phyloP scores from a whole-genome alignment of 2,329 filamentous ascomycete species.

The Fusarium paranaense region DNA sequence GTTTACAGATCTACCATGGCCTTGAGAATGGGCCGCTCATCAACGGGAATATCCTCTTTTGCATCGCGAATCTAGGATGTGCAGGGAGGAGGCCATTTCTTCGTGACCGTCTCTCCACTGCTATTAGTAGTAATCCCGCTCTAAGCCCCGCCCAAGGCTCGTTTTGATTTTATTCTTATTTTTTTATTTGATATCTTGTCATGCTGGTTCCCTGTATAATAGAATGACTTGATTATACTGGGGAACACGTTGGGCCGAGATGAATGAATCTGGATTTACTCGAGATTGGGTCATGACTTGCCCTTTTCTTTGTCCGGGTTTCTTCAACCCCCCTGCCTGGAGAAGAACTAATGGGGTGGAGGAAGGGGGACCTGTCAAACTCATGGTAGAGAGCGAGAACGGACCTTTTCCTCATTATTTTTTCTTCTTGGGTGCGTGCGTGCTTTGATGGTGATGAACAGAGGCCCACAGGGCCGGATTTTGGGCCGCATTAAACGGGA shows the following conservation, averaged over 20 bases:
- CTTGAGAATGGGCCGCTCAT: conserved; percentile 37
- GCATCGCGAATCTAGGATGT: conserved; percentile 42
- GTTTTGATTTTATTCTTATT: conserved; percentile 16
- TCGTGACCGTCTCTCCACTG: conserved; percentile 4
- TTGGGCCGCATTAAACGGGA: conserved; percentile 39
- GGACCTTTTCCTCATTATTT: background rate
- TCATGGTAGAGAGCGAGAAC: background rate
- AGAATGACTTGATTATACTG: conserved; percentile 14
- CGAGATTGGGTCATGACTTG: background rate
- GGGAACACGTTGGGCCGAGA: background rate
- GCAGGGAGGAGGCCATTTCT: conserved; percentile 6
- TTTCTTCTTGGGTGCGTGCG: conserved; percentile 7
- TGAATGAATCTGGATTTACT: background rate
- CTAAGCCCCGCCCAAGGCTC: conserved; percentile 6
- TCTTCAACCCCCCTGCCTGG: background rate
- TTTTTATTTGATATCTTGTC: conserved; percentile 19
- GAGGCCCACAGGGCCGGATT: conserved; percentile 34
- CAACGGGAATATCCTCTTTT: conserved; percentile 35
- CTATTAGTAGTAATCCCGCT: conserved; percentile 8
- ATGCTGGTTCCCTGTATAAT: conserved; percentile 32
- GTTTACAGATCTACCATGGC: conserved; percentile 41
- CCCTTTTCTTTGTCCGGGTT: conserved; percentile 12
- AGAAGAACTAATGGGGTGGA: background rate
- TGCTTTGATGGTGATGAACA: conserved; percentile 21
- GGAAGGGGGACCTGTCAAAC: background rate